Base-by-base conservation (phyloP, 768 basidiomycete genomes). In the Amanita thiersii region DNA sequence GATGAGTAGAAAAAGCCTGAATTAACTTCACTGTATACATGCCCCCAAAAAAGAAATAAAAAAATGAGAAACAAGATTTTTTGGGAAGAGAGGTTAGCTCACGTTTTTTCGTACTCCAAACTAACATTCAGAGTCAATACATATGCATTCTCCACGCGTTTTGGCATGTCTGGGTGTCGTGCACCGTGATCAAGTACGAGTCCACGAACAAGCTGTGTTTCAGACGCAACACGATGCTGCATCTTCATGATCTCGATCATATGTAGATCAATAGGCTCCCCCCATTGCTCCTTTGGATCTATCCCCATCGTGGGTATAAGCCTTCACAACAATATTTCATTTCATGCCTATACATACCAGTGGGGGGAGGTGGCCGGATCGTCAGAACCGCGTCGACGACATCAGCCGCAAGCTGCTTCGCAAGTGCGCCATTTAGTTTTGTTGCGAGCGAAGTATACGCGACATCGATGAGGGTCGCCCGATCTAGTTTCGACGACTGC, bases 221-320 rank as follows among this genome's bases (percentile, higher is more conserved):
- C 96, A 17, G 90, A 91, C 48, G 96, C 91, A 31, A 86, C 93
- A 54, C 93, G 86, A 66, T 99, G 96, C 62, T 96, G 94, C 96
- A 99, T 99, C 70, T 98, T 98, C 96, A 98, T 98, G 48, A 98
- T 82, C 66, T 99, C 96, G 39, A 99, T 70, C 96, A 99, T 99
- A 66, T 98, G 94, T 43, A 99, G 71, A 68, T 99, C 96, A 56
- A 98, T 93, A 37, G 93, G 91, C 52, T 92, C 82, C 40, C 73
- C 75, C 72, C 77, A 85, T 51, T 80, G 77, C 55, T 84, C 80
- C 47, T 68, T 65, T 14, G 73, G 61, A 47, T 75, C 79, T 84
- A 50, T 39, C 43, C 43, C 48, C 50, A 47, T 52, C 32, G 43
- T 51, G 51, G 46, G 40, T 29, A 24, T 25, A n/a, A 12, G 9